A percentile compares a stretch with the other conserved stretches of the same genome.
Evolutionary conservation across 2,329 filamentous ascomycete species (phyloP).

Genomic region (Balansia obtecta): DNA sequence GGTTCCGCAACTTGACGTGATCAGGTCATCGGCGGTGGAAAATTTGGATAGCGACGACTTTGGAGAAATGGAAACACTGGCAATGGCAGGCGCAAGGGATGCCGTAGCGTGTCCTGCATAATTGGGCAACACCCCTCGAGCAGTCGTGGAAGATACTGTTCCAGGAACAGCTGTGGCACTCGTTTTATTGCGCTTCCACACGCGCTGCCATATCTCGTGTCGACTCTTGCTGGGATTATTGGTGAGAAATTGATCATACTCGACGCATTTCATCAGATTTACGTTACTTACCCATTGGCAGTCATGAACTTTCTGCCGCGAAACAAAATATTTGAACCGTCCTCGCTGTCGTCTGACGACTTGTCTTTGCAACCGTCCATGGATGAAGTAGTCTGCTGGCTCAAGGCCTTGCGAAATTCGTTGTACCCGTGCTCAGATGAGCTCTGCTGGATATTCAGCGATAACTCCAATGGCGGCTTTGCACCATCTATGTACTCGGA

Average conservation of each 20-base stretch:
- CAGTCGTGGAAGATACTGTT: slow-evolving; percentile 39
- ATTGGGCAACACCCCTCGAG: slow-evolving; percentile 40
- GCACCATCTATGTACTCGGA: slow-evolving; percentile 19
- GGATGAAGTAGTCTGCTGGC: slow-evolving; percentile 2
- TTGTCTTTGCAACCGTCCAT: slow-evolving; percentile 11
- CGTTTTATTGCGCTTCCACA: slow-evolving; percentile 39
- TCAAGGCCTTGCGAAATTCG: slow-evolving; percentile 16
- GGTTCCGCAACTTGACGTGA: slow-evolving; percentile 9
- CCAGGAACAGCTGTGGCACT: slow-evolving; percentile 33
- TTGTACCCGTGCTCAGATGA: slow-evolving; percentile 15
- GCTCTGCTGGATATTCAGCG: slow-evolving; percentile 11
- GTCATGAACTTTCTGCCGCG: slow-evolving; percentile 21
- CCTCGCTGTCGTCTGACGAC: slow-evolving; percentile 20
- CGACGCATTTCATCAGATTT: not conserved
- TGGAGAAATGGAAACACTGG: slow-evolving; percentile 23
- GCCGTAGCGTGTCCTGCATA: slow-evolving; percentile 40
- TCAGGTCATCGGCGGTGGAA: slow-evolving; percentile 12
- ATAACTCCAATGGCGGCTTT: slow-evolving; percentile 12
- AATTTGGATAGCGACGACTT: slow-evolving; percentile 17
- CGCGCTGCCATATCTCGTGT: slow-evolving; percentile 34
- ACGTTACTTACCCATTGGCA: slow-evolving; percentile 18
- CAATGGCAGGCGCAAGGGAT: slow-evolving; percentile 32
- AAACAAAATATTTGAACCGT: slow-evolving; percentile 24
- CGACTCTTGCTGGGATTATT: slow-evolving; percentile 22
- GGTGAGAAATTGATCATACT: not conserved